phyloP scores from a whole-genome alignment of 139 green algal species.

The Choricystis sp. region DNA sequence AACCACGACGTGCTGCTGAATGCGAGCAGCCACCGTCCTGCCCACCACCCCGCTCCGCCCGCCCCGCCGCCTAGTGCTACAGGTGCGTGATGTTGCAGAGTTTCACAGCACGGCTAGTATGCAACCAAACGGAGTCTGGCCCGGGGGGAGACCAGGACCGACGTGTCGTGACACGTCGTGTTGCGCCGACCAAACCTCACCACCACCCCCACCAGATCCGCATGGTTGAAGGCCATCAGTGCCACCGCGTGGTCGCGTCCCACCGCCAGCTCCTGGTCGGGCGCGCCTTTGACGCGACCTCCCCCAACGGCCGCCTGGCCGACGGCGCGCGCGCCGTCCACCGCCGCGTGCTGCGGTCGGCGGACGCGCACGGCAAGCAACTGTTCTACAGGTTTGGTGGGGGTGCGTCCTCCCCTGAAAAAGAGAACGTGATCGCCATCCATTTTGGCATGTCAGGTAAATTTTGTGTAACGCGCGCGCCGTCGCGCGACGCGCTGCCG shows the following conservation, averaged over 20 bases:
- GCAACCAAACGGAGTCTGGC: no score
- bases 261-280: slow-evolving; percentile 40
- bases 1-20: no score
- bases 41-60: no score
- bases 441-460: slow-evolving; percentile 69
- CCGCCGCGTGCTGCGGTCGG: slow-evolving; percentile 29
- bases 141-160: no score
- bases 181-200: no score
- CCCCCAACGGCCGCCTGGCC: slow-evolving; percentile 55
- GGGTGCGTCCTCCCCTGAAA: slow-evolving; percentile 1
- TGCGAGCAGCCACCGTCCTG: no score
- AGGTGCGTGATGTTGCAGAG: no score
- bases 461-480: slow-evolving; percentile 12
- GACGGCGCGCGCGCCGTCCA: slow-evolving; percentile 43
- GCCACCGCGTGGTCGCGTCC: slow-evolving; percentile 46
- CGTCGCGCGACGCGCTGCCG: slow-evolving; percentile 5
- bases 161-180: no score
- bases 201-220: not conserved
- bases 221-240: slow-evolving; percentile 64
- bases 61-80: no score
- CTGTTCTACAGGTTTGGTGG: slow-evolving; percentile 70
- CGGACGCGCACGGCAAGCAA: slow-evolving; percentile 66
- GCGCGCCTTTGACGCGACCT: slow-evolving; percentile 35
- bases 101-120: no score
- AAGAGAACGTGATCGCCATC: slow-evolving; percentile 51